A percentile compares a stretch with the other conserved stretches of the same genome.
phyloP scores from a whole-genome alignment of 768 basidiomycete genomes.

The Lenzites betulinus region DNA sequence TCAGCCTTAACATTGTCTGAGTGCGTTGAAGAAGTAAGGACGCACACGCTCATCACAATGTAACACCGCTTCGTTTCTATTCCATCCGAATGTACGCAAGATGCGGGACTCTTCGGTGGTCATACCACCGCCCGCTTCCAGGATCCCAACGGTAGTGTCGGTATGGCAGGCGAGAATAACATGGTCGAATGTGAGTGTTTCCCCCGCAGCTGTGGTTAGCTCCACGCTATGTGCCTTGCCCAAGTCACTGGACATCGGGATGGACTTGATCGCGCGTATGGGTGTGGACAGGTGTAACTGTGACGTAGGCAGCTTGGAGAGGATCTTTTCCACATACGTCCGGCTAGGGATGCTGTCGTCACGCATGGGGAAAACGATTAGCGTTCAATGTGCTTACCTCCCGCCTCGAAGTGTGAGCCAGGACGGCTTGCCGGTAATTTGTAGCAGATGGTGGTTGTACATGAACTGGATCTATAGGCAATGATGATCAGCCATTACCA shows the following conservation, averaged over 20 bases:
- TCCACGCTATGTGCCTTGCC: conserved; percentile 33
- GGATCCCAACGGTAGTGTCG: conserved; percentile 56
- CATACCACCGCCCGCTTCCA: conserved; percentile 51
- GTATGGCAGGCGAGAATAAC: conserved; percentile 78
- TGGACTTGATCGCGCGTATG: conserved; percentile 41
- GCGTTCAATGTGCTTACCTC: conserved; percentile 46
- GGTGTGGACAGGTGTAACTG: conserved; percentile 63
- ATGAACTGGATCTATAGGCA: conserved; percentile 59
- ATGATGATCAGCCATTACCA: not conserved
- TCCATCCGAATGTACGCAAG: conserved; percentile 65
- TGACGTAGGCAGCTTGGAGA: conserved; percentile 51
- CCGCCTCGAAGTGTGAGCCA: conserved; percentile 78
- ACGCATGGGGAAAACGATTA: too few relatives aligned
- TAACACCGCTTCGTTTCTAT: conserved; percentile 63
- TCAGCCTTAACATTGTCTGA: not conserved
- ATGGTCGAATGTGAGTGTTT: conserved; percentile 55
- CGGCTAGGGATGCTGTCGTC: conserved; percentile 40
- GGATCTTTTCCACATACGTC: conserved; percentile 65
- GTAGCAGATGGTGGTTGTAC: conserved; percentile 74
- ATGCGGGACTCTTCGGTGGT: conserved; percentile 56
- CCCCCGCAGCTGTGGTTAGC: conserved; percentile 50
- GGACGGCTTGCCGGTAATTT: conserved; percentile 66
- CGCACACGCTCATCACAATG: conserved; percentile 64
- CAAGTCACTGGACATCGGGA: not conserved
- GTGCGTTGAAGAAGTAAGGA: not conserved